Evolutionary conservation across 1,284 basidiomycete species (phyloP).

Genomic region (Ustilago esculenta): DNA sequence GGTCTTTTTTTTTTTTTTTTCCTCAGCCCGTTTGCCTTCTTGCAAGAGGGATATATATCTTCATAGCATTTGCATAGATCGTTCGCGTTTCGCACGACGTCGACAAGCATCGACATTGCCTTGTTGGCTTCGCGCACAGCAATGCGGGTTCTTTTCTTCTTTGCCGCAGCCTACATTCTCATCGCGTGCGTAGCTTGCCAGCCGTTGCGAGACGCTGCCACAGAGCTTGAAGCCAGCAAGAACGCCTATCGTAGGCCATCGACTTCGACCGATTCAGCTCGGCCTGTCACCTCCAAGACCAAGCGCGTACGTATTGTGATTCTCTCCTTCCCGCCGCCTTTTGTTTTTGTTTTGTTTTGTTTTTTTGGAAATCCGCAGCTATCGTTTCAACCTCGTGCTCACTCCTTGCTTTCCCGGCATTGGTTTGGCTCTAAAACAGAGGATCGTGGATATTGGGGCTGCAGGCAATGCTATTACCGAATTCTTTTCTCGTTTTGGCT

Average conservation of each 20-base stretch:
- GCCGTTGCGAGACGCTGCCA: slow-evolving; percentile 27
- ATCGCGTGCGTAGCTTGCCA: slow-evolving; percentile 22
- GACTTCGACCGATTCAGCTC: background rate
- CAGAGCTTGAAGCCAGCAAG: slow-evolving; percentile 20
- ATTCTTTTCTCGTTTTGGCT: slow-evolving; percentile 6
- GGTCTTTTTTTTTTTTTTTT: too few species aligned
- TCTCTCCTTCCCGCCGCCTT: too few species aligned
- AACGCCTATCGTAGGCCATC: slow-evolving; percentile 5
- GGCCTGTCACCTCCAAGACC: background rate
- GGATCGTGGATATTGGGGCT: background rate
- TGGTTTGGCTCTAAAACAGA: background rate
- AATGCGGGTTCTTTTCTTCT: slow-evolving; percentile 15
- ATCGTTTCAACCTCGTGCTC: background rate
- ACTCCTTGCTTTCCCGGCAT: background rate
- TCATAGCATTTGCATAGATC: too few species aligned
- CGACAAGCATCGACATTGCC: slow-evolving; percentile 1
- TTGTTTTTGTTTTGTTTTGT: too few species aligned
- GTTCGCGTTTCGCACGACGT: background rate
- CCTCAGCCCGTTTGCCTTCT: too few species aligned
- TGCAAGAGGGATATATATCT: too few species aligned
- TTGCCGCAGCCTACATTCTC: slow-evolving; percentile 15
- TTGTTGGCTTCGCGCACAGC: background rate
- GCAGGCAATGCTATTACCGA: slow-evolving; percentile 1
- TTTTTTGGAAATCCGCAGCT: background rate
- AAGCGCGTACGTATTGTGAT: slow-evolving; percentile 23